Evolutionary conservation across 805 yeast species (phyloP).

Genomic region (Saccharomycopsis schoenii): DNA sequence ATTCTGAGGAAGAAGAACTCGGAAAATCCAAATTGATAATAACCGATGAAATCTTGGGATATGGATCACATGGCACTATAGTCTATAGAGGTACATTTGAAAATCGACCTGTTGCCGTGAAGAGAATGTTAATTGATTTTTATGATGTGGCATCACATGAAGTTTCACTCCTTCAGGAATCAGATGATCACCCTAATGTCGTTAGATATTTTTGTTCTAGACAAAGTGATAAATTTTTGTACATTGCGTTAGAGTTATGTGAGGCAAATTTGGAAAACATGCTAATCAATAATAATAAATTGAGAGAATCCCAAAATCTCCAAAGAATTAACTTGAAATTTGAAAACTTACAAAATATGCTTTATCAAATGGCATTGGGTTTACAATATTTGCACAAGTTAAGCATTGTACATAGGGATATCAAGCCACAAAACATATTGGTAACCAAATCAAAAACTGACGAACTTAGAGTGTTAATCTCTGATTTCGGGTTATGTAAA

Average conservation of each 20-base stretch:
- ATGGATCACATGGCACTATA: slow-evolving; percentile 95
- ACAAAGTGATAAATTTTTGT: slow-evolving; percentile 74
- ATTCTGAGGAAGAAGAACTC: slow-evolving; percentile 6
- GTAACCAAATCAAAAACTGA: slow-evolving; percentile 15
- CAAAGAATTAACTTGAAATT: not conserved
- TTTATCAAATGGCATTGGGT: slow-evolving; percentile 76
- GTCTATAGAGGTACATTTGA: slow-evolving; percentile 88
- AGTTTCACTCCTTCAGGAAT: slow-evolving; percentile 76
- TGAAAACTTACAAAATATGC: slow-evolving; percentile 38
- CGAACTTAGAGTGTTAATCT: slow-evolving; percentile 57
- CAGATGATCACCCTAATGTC: slow-evolving; percentile 95
- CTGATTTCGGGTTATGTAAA: slow-evolving; percentile 95
- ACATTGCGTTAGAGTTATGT: slow-evolving; percentile 89
- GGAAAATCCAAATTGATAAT: slow-evolving; percentile 43
- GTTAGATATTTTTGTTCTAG: slow-evolving; percentile 91
- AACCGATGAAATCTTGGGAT: slow-evolving; percentile 74
- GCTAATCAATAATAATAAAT: slow-evolving; percentile 24
- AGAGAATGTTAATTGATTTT: slow-evolving; percentile 85
- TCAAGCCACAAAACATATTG: slow-evolving; percentile 30
- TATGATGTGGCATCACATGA: slow-evolving; percentile 93
- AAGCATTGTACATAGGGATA: slow-evolving; percentile 88
- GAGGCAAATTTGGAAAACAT: slow-evolving; percentile 82
- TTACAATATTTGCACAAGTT: slow-evolving; percentile 77
- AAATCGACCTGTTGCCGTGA: slow-evolving; percentile 90
- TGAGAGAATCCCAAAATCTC: not conserved